Percentiles rank a stretch among this genome's conserved stretches.
Conservation (phyloP, 192 early-diverging fungal species). For the Coemansia erecta region DNA sequence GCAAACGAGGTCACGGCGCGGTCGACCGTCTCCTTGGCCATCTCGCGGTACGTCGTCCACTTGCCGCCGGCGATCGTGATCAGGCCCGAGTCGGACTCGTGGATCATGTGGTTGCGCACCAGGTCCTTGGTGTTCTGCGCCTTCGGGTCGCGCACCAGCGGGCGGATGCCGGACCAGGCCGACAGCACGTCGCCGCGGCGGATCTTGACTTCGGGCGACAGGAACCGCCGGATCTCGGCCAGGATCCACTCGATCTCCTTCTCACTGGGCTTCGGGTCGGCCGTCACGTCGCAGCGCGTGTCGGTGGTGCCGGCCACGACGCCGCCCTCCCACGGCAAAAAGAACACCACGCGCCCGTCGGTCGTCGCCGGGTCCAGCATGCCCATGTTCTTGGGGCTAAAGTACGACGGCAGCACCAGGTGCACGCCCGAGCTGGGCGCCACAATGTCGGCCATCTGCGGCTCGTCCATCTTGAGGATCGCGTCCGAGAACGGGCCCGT, state of each 20-base stretch:
- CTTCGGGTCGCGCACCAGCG: conserved; percentile 91
- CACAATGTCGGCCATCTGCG: conserved; percentile 77
- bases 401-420: conserved; percentile 94
- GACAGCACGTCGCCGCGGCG: conserved; percentile 94
- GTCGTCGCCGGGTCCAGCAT: conserved; percentile 90
- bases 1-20: conserved; percentile 73
- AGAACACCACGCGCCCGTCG: conserved; percentile 96
- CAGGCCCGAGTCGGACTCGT: conserved; percentile 74
- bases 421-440: conserved; percentile 92
- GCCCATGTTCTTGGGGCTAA: conserved; percentile 91
- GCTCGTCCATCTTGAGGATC: conserved; percentile 86
- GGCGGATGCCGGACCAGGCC: conserved; percentile 97
- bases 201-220: conserved; percentile 91
- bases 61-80: conserved; percentile 97
- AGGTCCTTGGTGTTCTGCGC: conserved; percentile 89
- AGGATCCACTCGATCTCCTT: conserved; percentile 96
- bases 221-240: conserved; percentile 85
- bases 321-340: conserved; percentile 96
- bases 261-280: conserved; percentile 85
- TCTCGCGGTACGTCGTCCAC: conserved; percentile 97
- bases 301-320: conserved; percentile 96
- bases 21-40: conserved; percentile 95
- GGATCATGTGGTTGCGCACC: conserved; percentile 97
- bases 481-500: conserved; percentile 76
- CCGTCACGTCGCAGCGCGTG: conserved; percentile 80